A percentile compares a stretch with the other conserved stretches of the same genome.
Conservation (phyloP, 1,284 basidiomycete genomes). For the Ceratorhiza oryzae-sativae region DNA sequence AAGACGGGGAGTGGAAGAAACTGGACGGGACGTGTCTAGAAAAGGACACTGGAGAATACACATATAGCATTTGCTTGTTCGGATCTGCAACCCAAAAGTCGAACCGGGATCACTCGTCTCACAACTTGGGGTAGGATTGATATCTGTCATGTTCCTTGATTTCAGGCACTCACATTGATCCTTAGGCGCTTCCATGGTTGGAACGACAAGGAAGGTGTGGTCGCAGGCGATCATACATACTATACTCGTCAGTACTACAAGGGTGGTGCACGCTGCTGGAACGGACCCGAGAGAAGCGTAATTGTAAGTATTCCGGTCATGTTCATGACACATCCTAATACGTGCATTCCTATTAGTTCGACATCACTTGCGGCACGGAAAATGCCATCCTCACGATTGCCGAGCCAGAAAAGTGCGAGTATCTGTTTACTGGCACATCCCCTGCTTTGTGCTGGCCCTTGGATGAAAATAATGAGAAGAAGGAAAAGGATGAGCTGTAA, state of each 20-base stretch:
- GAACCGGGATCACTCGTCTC: slow-evolving; percentile 77
- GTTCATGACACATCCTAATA: neutral
- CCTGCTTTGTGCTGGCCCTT: slow-evolving; percentile 88
- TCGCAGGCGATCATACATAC: slow-evolving; percentile 71
- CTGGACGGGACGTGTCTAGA: slow-evolving; percentile 83
- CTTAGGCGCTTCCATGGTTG: slow-evolving; percentile 77
- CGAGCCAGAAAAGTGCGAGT: slow-evolving; percentile 98
- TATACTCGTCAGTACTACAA: slow-evolving; percentile 85
- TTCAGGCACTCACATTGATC: neutral
- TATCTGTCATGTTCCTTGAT: neutral
- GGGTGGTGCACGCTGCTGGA: slow-evolving; percentile 92
- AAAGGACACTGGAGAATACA: slow-evolving; percentile 92
- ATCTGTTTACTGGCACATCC: slow-evolving; percentile 84
- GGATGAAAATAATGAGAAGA: slow-evolving; percentile 44
- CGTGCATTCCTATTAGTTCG: slow-evolving; percentile 60
- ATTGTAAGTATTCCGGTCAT: slow-evolving; percentile 57
- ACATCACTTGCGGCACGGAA: slow-evolving; percentile 84
- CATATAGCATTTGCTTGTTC: slow-evolving; percentile 96
- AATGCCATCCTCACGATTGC: slow-evolving; percentile 83
- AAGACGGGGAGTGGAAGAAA: slow-evolving; percentile 94
- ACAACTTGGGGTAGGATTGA: slow-evolving; percentile 80
- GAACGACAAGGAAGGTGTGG: slow-evolving; percentile 65
- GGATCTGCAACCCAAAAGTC: slow-evolving; percentile 88
- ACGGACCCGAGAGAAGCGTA: slow-evolving; percentile 88
- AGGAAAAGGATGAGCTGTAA: slow-evolving; percentile 48